Base-by-base conservation (phyloP, 352 stramenopile genomes). In the Globisporangium cystogenes region DNA sequence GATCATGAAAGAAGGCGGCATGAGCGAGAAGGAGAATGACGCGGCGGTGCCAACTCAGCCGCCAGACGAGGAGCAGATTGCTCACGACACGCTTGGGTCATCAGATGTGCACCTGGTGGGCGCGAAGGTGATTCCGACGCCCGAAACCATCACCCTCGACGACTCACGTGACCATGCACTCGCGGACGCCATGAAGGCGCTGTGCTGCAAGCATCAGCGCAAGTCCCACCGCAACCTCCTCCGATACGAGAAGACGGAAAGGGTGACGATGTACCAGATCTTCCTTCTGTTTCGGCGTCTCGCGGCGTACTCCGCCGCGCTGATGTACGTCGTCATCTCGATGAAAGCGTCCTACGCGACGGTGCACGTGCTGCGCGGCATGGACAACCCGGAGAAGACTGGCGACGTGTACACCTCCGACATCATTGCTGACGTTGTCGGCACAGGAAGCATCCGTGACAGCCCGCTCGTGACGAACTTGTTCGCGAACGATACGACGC, bases 401-500 rank as follows among this genome's bases (percentile, higher is more conserved):
- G 33, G 47, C 24, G 36, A 48, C 4, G 18, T 46, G 40, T 55
- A 59, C 40, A 24, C 11, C 23, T 48, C 42, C 21, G 14, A 33
- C 7, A 15, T 16, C n/a, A 45, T 45, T 1, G 18, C 4, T 15
- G 21, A 12, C 8, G 26, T 15, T 7, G n/a, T 12, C 40, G 40
- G 40, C 4, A 16, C 40, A 3, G 40, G 40, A 2, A 45, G 21
- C 8, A 21, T 45, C 7, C 40, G 40, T 0, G n/a, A 45, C 7
- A 45, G 40, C 21, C 40, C 40, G 18, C 40, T 45, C 7, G 10
- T 45, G 40, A 15, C 12, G 8, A 14, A 45, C 21, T 7, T 67
- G 1, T 47, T 80, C 15, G 41, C 45, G 12, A 57, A 62, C 15
- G 51, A 59, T 45, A 78, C 72, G 6, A 58, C 58, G 1, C 62